These are phyloP conservation scores for Albophoma yamanashiensis DNA, from an alignment of 2,329 filamentous ascomycete species.

Conservation along the genomic window DNA sequence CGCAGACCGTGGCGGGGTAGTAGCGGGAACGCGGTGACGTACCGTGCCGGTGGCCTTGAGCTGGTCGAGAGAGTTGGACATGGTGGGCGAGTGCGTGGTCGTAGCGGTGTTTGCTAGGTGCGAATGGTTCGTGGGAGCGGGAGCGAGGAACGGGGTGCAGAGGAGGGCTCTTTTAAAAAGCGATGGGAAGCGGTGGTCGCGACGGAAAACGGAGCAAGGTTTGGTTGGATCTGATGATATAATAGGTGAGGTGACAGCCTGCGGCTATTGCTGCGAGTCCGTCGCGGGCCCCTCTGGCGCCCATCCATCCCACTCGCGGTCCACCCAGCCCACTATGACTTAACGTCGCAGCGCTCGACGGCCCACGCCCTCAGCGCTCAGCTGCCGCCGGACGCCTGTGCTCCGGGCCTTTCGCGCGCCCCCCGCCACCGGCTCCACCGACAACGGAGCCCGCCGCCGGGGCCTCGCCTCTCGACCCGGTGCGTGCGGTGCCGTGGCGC, in stretches of 20 bases:
- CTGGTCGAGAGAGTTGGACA: slow-evolving; percentile 90
- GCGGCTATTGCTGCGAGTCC: background rate
- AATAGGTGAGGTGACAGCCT: background rate
- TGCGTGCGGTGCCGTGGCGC: background rate
- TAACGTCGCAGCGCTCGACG: background rate
- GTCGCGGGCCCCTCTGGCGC: background rate
- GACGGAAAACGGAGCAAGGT: background rate
- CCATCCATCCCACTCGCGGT: background rate
- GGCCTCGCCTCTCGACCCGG: background rate
- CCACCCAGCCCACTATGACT: slow-evolving; percentile 1
- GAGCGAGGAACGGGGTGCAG: background rate
- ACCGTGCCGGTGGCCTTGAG: slow-evolving; percentile 95
- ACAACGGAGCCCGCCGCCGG: background rate
- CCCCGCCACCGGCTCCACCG: background rate
- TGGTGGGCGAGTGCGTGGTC: slow-evolving; percentile 24
- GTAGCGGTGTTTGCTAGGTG: background rate
- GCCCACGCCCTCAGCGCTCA: background rate
- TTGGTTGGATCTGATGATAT: slow-evolving; percentile 1
- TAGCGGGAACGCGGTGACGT: slow-evolving; percentile 31
- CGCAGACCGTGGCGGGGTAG: slow-evolving; percentile 13
- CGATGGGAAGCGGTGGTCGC: background rate
- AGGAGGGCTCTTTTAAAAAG: background rate
- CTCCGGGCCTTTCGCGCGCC: background rate
- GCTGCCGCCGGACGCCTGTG: background rate
- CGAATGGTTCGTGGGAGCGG: background rate